A percentile compares a stretch with the other conserved stretches of the same genome.
Evolutionary conservation across 495 filamentous ascomycete genomes (phyloP).

Genomic region (Evernia prunastri): DNA sequence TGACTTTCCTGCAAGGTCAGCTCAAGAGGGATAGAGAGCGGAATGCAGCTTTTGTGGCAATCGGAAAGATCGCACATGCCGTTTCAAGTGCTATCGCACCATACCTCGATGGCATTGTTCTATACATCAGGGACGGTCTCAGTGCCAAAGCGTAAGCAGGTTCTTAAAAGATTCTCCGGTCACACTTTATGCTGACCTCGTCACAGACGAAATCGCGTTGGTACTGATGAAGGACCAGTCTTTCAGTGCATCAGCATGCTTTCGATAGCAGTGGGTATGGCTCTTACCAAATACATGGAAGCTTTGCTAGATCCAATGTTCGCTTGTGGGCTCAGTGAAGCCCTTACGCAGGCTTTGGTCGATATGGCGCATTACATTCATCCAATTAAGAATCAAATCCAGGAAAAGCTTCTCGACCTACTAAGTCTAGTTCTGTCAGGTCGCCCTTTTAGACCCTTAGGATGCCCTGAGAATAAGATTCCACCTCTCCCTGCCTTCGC

Average conservation of each 20-base stretch:
- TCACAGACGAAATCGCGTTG: slow-evolving; percentile 56
- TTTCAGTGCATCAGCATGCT: slow-evolving; percentile 98
- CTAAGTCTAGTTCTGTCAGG: slow-evolving; percentile 89
- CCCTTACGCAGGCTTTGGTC: slow-evolving; percentile 87
- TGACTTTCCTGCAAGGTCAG: slow-evolving; percentile 90
- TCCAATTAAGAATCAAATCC: slow-evolving; percentile 83
- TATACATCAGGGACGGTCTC: slow-evolving; percentile 85
- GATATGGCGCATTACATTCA: slow-evolving; percentile 99
- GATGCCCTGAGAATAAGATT: slow-evolving; percentile 68
- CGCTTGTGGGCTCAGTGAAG: slow-evolving; percentile 84
- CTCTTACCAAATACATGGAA: slow-evolving; percentile 97
- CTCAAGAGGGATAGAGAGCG: slow-evolving; percentile 94
- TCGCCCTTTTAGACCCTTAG: slow-evolving; percentile 82
- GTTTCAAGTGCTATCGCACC: slow-evolving; percentile 89
- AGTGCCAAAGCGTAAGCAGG: slow-evolving; percentile 62
- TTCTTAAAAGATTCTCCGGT: slow-evolving; percentile 15
- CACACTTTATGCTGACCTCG: slow-evolving; percentile 24
- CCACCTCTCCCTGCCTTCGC: slow-evolving; percentile 67
- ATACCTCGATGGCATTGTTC: slow-evolving; percentile 87
- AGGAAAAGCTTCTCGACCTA: slow-evolving; percentile 90
- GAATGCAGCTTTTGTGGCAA: slow-evolving; percentile 86
- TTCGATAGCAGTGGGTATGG: slow-evolving; percentile 88
- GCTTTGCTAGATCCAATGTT: slow-evolving; percentile 93
- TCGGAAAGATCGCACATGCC: slow-evolving; percentile 92
- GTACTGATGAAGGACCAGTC: slow-evolving; percentile 78